Evolutionary conservation across 352 stramenopile species (phyloP).

Genomic region (Pythium aquatile): DNA sequence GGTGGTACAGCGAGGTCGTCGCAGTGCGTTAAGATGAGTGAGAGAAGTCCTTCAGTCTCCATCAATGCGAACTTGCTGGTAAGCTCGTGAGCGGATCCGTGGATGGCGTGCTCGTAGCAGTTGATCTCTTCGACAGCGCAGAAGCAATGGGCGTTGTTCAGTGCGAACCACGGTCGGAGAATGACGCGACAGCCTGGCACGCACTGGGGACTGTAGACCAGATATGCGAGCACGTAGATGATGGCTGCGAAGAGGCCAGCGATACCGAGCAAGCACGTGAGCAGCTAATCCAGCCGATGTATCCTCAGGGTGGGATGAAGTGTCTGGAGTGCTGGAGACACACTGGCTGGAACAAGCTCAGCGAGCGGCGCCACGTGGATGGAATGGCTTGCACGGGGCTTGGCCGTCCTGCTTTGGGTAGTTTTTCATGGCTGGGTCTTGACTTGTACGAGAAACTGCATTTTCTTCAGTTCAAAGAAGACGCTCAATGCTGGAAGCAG

Average conservation of each 20-base stretch:
- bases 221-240: neutral
- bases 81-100: neutral
- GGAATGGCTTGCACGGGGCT: neutral
- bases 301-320: neutral
- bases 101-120: neutral
- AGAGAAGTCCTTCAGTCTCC: neutral
- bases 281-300: neutral
- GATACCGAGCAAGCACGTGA: neutral
- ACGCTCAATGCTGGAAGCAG: constrained; percentile 6
- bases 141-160: neutral
- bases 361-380: neutral
- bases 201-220: constrained; percentile 3
- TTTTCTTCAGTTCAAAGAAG: constrained; percentile 6
- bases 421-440: neutral
- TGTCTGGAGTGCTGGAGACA: neutral
- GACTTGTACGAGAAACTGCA: neutral
- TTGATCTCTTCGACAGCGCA: constrained; percentile 19
- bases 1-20: neutral
- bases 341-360: neutral
- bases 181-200: neutral
- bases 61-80: neutral
- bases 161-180: constrained; percentile 11
- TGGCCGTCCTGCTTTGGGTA: neutral
- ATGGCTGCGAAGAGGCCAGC: neutral
- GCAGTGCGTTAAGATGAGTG: constrained; percentile 8